Conservation (phyloP, 305 asterid genomes). For the Solanum hybrid region DNA sequence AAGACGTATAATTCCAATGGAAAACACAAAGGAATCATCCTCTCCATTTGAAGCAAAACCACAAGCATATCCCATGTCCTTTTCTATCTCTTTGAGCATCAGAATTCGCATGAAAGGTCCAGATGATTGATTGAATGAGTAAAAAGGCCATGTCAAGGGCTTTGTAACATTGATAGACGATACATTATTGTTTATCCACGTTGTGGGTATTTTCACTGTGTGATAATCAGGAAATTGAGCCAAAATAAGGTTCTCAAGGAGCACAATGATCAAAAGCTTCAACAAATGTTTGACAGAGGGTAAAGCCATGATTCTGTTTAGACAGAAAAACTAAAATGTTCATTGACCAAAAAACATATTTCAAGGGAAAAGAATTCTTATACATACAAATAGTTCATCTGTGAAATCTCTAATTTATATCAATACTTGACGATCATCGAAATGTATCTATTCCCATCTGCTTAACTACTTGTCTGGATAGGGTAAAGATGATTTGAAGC, state of each 20-base stretch:
- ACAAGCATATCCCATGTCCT: slow-evolving; percentile 3
- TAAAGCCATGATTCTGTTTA: background rate
- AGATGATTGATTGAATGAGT: background rate
- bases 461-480: background rate
- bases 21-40: background rate
- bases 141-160: background rate
- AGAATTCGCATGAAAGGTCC: slow-evolving; percentile 2
- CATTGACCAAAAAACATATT: background rate
- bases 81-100: background rate
- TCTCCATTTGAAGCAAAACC: background rate
- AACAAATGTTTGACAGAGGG: background rate
- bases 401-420: background rate
- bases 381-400: background rate
- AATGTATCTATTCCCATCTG: background rate
- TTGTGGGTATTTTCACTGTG: background rate
- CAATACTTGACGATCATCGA: background rate
- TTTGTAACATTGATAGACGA: background rate
- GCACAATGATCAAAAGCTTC: background rate
- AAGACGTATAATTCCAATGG: background rate
- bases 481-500: background rate
- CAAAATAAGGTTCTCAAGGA: background rate
- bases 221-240: background rate
- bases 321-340: background rate
- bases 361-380: background rate
- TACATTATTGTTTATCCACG: background rate